Conservation (phyloP, 2,329 filamentous ascomycete species). For the Mycogone perniciosa region DNA sequence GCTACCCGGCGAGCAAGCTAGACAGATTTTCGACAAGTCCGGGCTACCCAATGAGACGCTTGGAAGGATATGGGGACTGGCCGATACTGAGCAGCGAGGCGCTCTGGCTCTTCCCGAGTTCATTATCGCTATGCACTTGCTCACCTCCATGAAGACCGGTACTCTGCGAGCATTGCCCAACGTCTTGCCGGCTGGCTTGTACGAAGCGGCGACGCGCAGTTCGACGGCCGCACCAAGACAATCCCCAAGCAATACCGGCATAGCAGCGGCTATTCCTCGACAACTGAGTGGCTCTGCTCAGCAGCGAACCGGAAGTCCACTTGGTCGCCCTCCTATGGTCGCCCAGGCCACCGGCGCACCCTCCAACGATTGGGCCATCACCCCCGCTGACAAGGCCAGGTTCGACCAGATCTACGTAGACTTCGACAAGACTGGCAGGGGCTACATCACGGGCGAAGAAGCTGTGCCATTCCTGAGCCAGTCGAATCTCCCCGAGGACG, state of each 20-base stretch:
- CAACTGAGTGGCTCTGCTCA: conserved; percentile 70
- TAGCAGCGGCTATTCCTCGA: conserved; percentile 63
- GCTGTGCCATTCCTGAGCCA: conserved; percentile 92
- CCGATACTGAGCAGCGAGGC: conserved; percentile 89
- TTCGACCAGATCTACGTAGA: conserved; percentile 83
- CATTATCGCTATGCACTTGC: conserved; percentile 94
- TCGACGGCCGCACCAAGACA: conserved; percentile 39
- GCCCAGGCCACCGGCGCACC: conserved; percentile 34
- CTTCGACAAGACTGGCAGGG: conserved; percentile 73
- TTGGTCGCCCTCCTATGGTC: conserved; percentile 44
- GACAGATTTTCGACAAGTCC: conserved; percentile 91
- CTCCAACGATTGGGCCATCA: conserved; percentile 69
- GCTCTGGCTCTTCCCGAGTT: conserved; percentile 85
- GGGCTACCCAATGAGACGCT: conserved; percentile 82
- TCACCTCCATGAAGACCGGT: conserved; percentile 85
- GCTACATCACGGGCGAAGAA: conserved; percentile 87
- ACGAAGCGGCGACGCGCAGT: conserved; percentile 79
- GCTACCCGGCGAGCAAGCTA: conserved; percentile 79
- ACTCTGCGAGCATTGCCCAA: conserved; percentile 72
- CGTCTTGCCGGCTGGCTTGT: conserved; percentile 75
- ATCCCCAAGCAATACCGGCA: conserved; percentile 45
- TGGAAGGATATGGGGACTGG: conserved; percentile 92
- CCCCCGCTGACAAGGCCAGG: conserved; percentile 72
- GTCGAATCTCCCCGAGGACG: conserved; percentile 81
- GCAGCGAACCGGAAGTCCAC: conserved; percentile 55